Evolutionary conservation across 805 yeast genomes (phyloP), one percentile per base, ranked within the genome.

Genomic region (Ogataea ramenticola): DNA sequence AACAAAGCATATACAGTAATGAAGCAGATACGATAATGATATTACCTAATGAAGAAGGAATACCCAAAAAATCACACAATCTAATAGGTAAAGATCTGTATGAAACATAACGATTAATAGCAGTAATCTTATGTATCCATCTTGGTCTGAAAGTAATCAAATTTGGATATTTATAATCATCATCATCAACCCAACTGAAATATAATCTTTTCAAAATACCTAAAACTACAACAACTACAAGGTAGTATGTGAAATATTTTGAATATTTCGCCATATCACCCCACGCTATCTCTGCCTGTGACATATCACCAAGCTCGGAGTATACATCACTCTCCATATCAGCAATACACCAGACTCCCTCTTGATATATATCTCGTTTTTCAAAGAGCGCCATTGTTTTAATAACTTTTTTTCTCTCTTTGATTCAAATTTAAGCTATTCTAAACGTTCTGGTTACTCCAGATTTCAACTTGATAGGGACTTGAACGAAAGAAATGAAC

Each of bases 311-410:
- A 22, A 53, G 51, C 19, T 40, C 47, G 46, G 38, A 45, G 43
- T 60, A 70, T 21, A 43, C 54, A 8, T 46, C 55, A 7, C 57
- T 44, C 19, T 45, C 57, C 47, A 41, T 42, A 46, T 70, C 72
- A 16, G 59, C 57, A 6, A 67, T 40, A 53, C 75, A 71, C 51
- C 68, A 68, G 49, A 67, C 50, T 2, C 71, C 73, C 15, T 68
- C 50, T 48, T 53, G 45, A 1, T 38, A 16, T 27, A 43, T n/a
- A 36, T 53, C 57, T 47, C 52, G 46, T 36, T 46, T 44, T 11
- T 24, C n/a, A 4, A 36, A 34, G 26, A 32, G 11, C 5, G 12
- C 32, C n/a, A 29, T 29, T 8, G 12, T 29, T 10, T 14, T 14
- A 8, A 8, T 14, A 5, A 10, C n/a, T 24, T 6, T 7, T 24